A percentile compares a stretch with the other conserved stretches of the same genome.
Conservation (phyloP, 768 basidiomycete species). For the Auricularia sp. region DNA sequence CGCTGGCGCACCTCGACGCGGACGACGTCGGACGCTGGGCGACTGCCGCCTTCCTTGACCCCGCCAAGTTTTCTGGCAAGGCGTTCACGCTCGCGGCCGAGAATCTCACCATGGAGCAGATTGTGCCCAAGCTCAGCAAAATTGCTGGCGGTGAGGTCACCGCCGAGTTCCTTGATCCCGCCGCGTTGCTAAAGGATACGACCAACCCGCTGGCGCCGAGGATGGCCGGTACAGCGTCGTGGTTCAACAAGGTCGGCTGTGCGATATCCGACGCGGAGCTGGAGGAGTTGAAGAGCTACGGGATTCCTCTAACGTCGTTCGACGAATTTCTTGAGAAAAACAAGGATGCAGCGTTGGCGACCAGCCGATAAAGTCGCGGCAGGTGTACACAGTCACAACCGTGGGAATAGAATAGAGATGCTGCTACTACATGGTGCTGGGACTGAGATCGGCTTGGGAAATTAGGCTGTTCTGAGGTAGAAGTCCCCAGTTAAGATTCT, state of each 20-base stretch:
- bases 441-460: too few relatives aligned
- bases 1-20: background rate
- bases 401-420: too few relatives aligned
- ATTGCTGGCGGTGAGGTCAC: background rate
- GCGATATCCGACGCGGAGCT: background rate
- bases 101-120: background rate
- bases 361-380: too few relatives aligned
- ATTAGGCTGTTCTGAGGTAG: too few relatives aligned
- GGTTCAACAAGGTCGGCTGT: background rate
- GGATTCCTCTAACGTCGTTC: background rate
- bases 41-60: background rate
- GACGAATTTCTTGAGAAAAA: background rate
- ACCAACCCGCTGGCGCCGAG: background rate
- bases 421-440: too few relatives aligned
- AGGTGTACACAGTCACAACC: too few relatives aligned
- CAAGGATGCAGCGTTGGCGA: background rate
- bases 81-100: background rate
- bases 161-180: background rate
- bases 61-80: background rate
- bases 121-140: background rate
- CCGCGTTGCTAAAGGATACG: background rate
- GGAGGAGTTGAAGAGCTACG: background rate
- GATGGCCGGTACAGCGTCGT: background rate
- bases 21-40: background rate
- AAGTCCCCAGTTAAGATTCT: too few relatives aligned